These are phyloP conservation scores for Chaetomiaceae sp. DNA, from an alignment of 2,329 filamentous ascomycete genomes.

Conservation along the genomic window DNA sequence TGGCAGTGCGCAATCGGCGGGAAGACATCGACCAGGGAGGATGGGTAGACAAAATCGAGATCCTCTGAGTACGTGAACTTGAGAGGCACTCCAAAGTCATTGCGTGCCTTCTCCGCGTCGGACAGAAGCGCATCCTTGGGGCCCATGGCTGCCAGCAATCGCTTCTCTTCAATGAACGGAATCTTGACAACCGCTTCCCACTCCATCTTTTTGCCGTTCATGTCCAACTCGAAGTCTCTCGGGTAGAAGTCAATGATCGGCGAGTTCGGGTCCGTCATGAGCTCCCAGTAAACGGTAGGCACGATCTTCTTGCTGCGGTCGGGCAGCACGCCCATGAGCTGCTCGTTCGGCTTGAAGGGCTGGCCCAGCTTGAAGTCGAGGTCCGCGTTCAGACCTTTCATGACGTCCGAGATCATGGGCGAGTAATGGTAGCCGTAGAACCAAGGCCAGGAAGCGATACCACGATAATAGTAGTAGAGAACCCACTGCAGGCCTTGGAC, in stretches of 20 bases:
- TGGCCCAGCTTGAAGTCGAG: slow-evolving; percentile 91
- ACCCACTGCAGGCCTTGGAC: slow-evolving; percentile 98
- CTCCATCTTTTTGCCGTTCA: slow-evolving; percentile 99
- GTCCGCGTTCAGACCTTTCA: slow-evolving; percentile 77
- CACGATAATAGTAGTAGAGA: slow-evolving; percentile 93
- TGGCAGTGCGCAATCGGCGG: slow-evolving; percentile 80
- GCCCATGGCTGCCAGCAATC: slow-evolving; percentile 78
- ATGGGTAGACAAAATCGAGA: slow-evolving; percentile 76
- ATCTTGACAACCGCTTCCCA: slow-evolving; percentile 99
- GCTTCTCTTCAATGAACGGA: slow-evolving; percentile 91
- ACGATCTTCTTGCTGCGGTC: slow-evolving; percentile 98
- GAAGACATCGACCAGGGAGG: slow-evolving; percentile 82
- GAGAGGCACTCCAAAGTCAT: slow-evolving; percentile 83
- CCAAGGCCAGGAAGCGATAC: slow-evolving; percentile 98
- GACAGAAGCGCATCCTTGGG: slow-evolving; percentile 74
- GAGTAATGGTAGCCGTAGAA: slow-evolving; percentile 96
- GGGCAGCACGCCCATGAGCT: slow-evolving; percentile 95
- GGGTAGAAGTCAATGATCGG: slow-evolving; percentile 98
- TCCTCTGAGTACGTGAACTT: slow-evolving; percentile 85
- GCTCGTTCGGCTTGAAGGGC: slow-evolving; percentile 90
- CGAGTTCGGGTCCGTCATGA: slow-evolving; percentile 87
- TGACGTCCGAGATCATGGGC: slow-evolving; percentile 87
- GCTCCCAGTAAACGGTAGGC: slow-evolving; percentile 73
- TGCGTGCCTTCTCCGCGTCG: slow-evolving; percentile 71
- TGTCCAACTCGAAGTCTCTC: slow-evolving; percentile 91